A percentile compares a stretch with the other conserved stretches of the same genome.
These are phyloP conservation scores for Talaromyces pinophilus DNA, from an alignment of 2,329 filamentous ascomycete genomes.

Conservation along the genomic window DNA sequence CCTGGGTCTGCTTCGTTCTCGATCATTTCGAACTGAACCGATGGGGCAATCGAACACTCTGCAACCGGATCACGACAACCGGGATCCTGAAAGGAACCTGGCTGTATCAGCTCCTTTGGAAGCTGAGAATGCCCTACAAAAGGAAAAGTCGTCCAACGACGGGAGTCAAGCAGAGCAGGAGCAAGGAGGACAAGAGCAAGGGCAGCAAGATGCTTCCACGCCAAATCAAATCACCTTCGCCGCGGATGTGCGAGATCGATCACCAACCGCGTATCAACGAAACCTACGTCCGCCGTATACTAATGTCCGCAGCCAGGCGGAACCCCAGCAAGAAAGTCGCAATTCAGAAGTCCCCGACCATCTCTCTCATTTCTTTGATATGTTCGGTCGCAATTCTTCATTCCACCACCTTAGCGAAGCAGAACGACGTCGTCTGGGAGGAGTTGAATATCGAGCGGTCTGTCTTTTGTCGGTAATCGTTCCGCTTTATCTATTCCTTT, in stretches of 20 bases:
- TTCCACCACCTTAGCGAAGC: constrained; percentile 45
- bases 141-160: neutral
- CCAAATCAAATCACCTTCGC: constrained; percentile 5
- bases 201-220: neutral
- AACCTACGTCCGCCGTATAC: neutral
- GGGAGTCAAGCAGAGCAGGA: neutral
- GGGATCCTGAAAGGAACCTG: neutral
- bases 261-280: neutral
- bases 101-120: neutral
- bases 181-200: neutral
- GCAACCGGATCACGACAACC: neutral
- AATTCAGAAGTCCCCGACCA: neutral
- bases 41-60: neutral
- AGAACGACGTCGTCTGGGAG: constrained; percentile 46
- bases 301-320: neutral
- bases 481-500: constrained; percentile 11
- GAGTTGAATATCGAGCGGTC: constrained; percentile 43
- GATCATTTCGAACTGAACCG: neutral
- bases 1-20: neutral
- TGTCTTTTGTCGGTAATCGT: constrained; percentile 30
- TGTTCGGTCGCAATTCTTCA: constrained; percentile 40
- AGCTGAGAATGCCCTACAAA: neutral
- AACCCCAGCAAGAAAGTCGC: neutral
- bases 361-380: neutral
- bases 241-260: neutral